Percentiles rank a stretch among this genome's conserved stretches.
These are phyloP conservation scores for Chytriomyces hyalinus DNA, from an alignment of 192 early-diverging fungal genomes.

Conservation along the genomic window DNA sequence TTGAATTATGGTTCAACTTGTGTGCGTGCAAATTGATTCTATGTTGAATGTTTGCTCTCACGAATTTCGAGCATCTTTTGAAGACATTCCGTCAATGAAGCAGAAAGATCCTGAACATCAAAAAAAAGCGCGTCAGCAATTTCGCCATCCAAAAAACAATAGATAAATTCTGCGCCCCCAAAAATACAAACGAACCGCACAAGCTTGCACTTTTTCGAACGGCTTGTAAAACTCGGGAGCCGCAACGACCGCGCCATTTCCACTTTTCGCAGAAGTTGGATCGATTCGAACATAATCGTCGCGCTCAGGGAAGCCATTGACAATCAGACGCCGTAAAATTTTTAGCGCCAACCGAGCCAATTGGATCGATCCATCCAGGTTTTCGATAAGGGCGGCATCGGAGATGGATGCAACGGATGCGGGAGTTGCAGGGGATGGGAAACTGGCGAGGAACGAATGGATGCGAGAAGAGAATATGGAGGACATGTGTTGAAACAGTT, in stretches of 20 bases:
- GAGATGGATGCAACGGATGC: neutral
- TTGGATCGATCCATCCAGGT: conserved; percentile 56
- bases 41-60: neutral
- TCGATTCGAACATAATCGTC: conserved; percentile 26
- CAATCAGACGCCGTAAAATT: conserved; percentile 75
- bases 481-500: conserved; percentile 70
- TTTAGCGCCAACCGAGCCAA: conserved; percentile 72
- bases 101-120: conserved; percentile 18
- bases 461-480: conserved; percentile 69
- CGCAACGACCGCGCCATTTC: neutral
- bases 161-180: neutral
- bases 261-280: neutral
- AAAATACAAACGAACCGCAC: conserved; percentile 45
- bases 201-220: conserved; percentile 59
- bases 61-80: conserved; percentile 31
- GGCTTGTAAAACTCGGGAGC: conserved; percentile 21
- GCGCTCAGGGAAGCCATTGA: conserved; percentile 64
- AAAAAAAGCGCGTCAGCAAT: neutral
- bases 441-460: conserved; percentile 55
- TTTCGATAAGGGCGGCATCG: conserved; percentile 19
- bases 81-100: conserved; percentile 27
- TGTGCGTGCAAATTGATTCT: no score
- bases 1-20: no score
- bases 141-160: neutral
- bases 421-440: conserved; percentile 20